Evolutionary conservation across 441 rosid genomes (phyloP).

Genomic region (Flueggea neowawraea): DNA sequence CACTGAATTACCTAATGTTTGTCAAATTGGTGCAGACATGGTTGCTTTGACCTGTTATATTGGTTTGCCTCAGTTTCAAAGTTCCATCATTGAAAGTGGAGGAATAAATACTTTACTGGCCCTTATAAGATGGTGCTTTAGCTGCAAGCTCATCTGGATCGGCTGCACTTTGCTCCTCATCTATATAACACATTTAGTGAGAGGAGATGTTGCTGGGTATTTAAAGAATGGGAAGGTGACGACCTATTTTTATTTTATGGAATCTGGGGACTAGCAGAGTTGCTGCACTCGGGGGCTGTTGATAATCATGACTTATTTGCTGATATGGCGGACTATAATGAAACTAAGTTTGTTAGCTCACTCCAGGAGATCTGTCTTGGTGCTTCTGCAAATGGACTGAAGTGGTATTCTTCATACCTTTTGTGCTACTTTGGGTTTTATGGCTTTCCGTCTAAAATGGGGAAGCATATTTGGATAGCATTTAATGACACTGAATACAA

Average conservation of each 20-base stretch:
- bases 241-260: constrained; percentile 59
- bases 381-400: constrained; percentile 57
- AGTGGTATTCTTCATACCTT: constrained; percentile 77
- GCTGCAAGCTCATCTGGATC: constrained; percentile 37
- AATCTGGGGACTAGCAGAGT: constrained; percentile 66
- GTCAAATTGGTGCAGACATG: constrained; percentile 49
- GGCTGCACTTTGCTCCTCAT: constrained; percentile 45
- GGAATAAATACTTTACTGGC: constrained; percentile 40
- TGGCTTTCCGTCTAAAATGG: constrained; percentile 68
- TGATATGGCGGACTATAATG: constrained; percentile 24
- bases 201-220: constrained; percentile 67
- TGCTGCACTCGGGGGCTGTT: constrained; percentile 35
- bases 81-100: constrained; percentile 31
- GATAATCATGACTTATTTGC: constrained; percentile 22
- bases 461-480: constrained; percentile 54
- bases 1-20: constrained; percentile 37
- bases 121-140: constrained; percentile 45
- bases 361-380: constrained; percentile 55
- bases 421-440: constrained; percentile 62
- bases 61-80: constrained; percentile 50
- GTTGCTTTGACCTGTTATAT: constrained; percentile 62
- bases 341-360: constrained; percentile 38
- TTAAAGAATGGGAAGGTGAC: constrained; percentile 80
- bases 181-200: constrained; percentile 32
- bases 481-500: constrained; percentile 38